A percentile compares a stretch with the other conserved stretches of the same genome.
These are phyloP conservation scores for Nephelium lappaceum DNA, from an alignment of 345 rosid species.

Conservation along the genomic window DNA sequence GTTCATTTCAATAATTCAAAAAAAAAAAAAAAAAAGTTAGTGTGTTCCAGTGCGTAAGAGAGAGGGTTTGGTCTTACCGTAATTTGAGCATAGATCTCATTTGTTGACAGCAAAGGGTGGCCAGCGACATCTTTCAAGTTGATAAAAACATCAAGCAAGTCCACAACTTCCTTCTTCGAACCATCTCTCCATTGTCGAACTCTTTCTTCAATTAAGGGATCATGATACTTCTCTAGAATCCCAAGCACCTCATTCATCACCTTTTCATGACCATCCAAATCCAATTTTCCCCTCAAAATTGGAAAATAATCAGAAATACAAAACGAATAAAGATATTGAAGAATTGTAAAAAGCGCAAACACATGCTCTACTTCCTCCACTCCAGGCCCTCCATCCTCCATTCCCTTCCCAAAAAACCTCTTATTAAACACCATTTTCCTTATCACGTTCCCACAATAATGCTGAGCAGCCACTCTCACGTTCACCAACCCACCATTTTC, in stretches of 20 bases:
- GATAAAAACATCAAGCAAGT: conserved; percentile 48
- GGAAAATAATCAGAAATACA: background rate
- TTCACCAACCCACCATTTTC: conserved; percentile 27
- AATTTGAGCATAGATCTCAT: conserved; percentile 46
- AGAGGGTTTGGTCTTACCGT: conserved; percentile 26
- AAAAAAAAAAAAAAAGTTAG: no score
- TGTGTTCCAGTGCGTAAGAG: no score
- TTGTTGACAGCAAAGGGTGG: conserved; percentile 31
- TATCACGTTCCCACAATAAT: conserved; percentile 43
- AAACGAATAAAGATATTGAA: conserved; percentile 40
- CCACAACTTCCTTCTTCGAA: conserved; percentile 28
- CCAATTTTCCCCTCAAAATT: conserved; percentile 24
- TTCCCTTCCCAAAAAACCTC: conserved; percentile 33
- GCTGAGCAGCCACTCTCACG: conserved; percentile 31
- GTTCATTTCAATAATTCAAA: no score
- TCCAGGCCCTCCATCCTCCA: conserved; percentile 41
- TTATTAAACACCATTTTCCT: conserved; percentile 40
- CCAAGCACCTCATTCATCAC: conserved; percentile 26
- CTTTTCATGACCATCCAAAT: conserved; percentile 48
- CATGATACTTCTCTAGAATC: conserved; percentile 45
- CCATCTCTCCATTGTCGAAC: conserved; percentile 41
- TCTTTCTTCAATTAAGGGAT: conserved; percentile 54
- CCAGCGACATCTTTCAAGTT: conserved; percentile 31
- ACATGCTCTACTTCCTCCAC: conserved; percentile 48
- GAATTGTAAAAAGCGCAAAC: conserved; percentile 42